Evolutionary conservation across 176 grass and related monocot species (phyloP).

Genomic region (Oryza nivara): DNA sequence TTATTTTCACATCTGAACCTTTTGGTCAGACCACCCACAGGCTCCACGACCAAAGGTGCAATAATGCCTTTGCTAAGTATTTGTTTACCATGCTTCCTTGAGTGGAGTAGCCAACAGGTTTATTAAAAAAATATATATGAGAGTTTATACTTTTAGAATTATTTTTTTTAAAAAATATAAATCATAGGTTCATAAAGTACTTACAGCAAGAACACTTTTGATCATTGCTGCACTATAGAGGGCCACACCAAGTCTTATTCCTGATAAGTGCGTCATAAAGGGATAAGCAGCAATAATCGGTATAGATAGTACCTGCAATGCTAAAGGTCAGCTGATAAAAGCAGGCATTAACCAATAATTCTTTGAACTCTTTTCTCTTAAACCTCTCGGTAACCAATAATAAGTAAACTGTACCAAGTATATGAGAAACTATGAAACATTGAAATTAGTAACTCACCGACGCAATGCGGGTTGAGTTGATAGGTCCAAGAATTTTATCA

Average conservation of each 20-base stretch:
- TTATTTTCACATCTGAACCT: neutral
- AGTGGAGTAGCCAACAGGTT: neutral
- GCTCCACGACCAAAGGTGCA: no score
- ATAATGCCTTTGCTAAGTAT: neutral
- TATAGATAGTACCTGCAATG: constrained; percentile 53
- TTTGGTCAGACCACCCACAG: no score
- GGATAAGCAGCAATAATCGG: constrained; percentile 70
- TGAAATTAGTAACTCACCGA: constrained; percentile 59
- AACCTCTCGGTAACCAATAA: neutral
- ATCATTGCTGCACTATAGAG: constrained; percentile 68
- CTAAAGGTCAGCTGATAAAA: constrained; percentile 25
- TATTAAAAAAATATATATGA: neutral
- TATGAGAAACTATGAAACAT: constrained; percentile 29
- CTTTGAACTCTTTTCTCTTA: no score
- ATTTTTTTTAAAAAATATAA: neutral
- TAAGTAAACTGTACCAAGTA: no score
- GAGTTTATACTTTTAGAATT: neutral
- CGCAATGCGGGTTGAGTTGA: constrained; percentile 44
- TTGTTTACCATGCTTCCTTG: neutral
- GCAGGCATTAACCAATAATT: neutral
- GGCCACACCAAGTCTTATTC: constrained; percentile 53
- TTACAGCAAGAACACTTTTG: constrained; percentile 67
- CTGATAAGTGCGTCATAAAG: constrained; percentile 67
- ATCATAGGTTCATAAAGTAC: neutral
- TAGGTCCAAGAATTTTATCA: constrained; percentile 49